These are phyloP conservation scores for Parsonsia alboflavescens DNA, from an alignment of 257 asterid genomes.

Conservation along the genomic window DNA sequence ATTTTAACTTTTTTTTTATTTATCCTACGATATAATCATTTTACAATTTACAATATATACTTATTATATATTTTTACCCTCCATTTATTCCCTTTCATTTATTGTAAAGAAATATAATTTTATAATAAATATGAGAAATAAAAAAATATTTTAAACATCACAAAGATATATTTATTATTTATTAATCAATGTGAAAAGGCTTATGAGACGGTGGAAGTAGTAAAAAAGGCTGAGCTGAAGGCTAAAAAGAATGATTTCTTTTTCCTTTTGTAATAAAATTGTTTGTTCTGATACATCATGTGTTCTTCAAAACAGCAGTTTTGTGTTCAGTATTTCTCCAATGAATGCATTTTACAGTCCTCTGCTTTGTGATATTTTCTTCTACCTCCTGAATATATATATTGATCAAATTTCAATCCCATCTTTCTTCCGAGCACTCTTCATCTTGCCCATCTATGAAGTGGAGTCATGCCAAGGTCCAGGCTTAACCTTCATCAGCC, in stretches of 20 bases:
- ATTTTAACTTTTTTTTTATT: no score
- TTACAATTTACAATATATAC: no score
- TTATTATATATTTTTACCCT: no score
- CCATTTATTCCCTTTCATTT: no score
- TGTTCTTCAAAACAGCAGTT: background rate
- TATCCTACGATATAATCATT: no score
- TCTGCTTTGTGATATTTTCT: background rate
- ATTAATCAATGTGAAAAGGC: no score
- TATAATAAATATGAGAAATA: no score
- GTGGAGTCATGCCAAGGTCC: background rate
- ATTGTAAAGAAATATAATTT: no score
- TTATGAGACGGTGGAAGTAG: no score
- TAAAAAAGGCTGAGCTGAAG: background rate
- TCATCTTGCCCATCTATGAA: background rate
- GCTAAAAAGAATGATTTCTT: background rate
- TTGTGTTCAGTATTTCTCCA: background rate
- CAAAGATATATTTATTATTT: no score
- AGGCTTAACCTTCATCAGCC: constrained; percentile 5
- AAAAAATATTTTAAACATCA: no score
- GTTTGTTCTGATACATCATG: background rate
- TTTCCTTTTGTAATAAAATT: background rate
- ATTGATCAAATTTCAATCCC: background rate
- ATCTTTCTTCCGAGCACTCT: background rate
- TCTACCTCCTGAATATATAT: background rate
- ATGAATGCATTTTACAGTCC: background rate